A percentile compares a stretch with the other conserved stretches of the same genome.
phyloP scores from a whole-genome alignment of 441 rosid genomes.

The Pelargonium australe region DNA sequence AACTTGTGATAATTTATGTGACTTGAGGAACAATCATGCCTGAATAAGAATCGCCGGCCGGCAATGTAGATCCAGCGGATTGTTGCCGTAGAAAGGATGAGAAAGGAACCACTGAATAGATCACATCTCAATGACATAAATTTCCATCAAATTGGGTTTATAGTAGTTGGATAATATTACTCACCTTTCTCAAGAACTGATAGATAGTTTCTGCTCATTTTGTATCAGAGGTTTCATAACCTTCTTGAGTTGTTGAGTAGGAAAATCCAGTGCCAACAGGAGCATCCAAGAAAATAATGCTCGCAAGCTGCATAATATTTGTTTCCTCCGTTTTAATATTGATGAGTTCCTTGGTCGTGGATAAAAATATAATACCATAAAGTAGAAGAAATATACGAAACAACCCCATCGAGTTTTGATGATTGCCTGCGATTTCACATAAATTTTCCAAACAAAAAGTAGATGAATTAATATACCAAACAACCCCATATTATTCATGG shows the following conservation, averaged over 20 bases:
- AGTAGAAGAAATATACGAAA: too few species aligned
- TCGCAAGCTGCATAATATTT: slow-evolving; percentile 15
- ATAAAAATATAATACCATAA: too few species aligned
- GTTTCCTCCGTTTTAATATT: too few species aligned
- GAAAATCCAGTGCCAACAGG: slow-evolving; percentile 37
- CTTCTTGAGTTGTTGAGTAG: slow-evolving; percentile 28
- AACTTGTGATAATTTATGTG: slow-evolving; percentile 38
- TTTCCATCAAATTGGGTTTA: background rate
- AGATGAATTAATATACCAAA: too few species aligned
- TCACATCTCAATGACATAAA: too few species aligned
- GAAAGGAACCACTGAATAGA: slow-evolving; percentile 49
- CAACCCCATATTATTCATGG: too few species aligned
- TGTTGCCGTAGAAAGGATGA: slow-evolving; percentile 42
- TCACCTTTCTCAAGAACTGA: slow-evolving; percentile 29
- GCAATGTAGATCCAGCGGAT: slow-evolving; percentile 50
- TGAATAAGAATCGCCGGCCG: slow-evolving; percentile 71
- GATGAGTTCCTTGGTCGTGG: too few species aligned
- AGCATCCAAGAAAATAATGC: slow-evolving; percentile 31
- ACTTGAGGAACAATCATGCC: slow-evolving; percentile 49
- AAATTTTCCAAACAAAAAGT: too few species aligned
- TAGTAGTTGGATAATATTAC: background rate
- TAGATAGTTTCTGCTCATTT: slow-evolving; percentile 12
- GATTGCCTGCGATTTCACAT: too few species aligned
- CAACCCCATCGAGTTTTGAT: too few species aligned
- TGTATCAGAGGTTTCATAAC: slow-evolving; percentile 23